Base-by-base conservation (phyloP, 192 early-diverging fungal species). In the Podila verticillata region DNA sequence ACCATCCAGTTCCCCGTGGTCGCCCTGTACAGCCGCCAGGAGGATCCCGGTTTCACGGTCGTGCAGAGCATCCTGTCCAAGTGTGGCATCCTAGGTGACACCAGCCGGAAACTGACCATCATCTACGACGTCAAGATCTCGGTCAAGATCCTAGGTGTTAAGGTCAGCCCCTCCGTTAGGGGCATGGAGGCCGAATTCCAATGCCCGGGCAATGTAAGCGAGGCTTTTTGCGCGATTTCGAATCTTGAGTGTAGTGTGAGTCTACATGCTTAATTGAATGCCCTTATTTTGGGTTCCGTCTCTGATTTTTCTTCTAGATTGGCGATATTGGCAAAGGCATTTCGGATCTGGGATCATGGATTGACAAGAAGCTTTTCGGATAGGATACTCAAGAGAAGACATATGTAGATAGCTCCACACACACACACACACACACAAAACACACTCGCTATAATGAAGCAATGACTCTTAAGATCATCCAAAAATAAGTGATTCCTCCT, bases 141-240 rank as follows among this genome's bases (percentile, higher is more conserved):
- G 1, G 20, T 70, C 49, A 72, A 68, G 56, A 68, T 80, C 24
- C 31, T 80, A 29, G 70, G 77, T 2, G 44, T 80, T 19, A 26
- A 63, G 0, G 7, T 80, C 54, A 35, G 60, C n/a, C 64, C 70
- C 1, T 17, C 49, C 4, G 3, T 72, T 32, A 72, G 63, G 57
- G 59, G 68, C 24, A 56, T 68, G n/a, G 28, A 64, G 0, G 51
- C 56, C 12, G 63, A 48, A 1, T 26, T 80, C 22, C 20, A 28
- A 8, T 80, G 77, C 31, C 77, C 77, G 8, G 44, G 15, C 8
- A 48, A 80, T 68, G 77, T 80, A 72, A 72, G 77, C n/a, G 22
- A 19, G 12, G 7, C 4, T 26, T 4, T 49, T 57, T 51, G 15
- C 8, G 7, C 31, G 4, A 8, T n/a, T n/a, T n/a, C n/a, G n/a